Percentiles rank a stretch among this genome's conserved stretches.
These are phyloP conservation scores for Pythium sukuiense DNA, from an alignment of 352 stramenopile species.

Conservation along the genomic window DNA sequence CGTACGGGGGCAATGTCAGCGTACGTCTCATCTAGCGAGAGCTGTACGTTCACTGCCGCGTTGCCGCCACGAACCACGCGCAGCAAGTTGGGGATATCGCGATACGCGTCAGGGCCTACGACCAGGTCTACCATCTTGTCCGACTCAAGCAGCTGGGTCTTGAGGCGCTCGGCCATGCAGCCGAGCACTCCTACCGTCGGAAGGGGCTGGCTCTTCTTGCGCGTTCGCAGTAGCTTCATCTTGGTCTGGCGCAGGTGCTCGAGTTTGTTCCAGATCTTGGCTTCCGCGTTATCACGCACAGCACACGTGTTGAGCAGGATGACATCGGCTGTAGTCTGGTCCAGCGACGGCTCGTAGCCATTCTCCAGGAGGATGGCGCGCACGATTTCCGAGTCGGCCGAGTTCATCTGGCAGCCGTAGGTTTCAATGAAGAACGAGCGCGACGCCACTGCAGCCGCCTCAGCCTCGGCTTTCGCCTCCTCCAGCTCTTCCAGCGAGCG, in stretches of 20 bases:
- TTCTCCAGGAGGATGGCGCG: constrained; percentile 89
- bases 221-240: constrained; percentile 54
- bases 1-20: constrained; percentile 96
- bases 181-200: constrained; percentile 95
- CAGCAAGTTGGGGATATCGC: constrained; percentile 95
- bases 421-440: constrained; percentile 90
- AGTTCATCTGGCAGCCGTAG: constrained; percentile 99
- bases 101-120: constrained; percentile 98
- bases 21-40: constrained; percentile 98
- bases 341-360: constrained; percentile 56
- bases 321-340: constrained; percentile 88
- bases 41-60: constrained; percentile 93
- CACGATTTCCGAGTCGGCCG: constrained; percentile 98
- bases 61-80: constrained; percentile 75
- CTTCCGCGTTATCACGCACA: constrained; percentile 98
- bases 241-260: constrained; percentile 78
- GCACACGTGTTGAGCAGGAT: constrained; percentile 99
- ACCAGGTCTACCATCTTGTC: constrained; percentile 97
- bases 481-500: constrained; percentile 63
- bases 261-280: constrained; percentile 91
- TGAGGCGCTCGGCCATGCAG: constrained; percentile 99
- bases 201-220: constrained; percentile 60
- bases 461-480: constrained; percentile 19
- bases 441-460: neutral
- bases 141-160: constrained; percentile 93